A percentile compares a stretch with the other conserved stretches of the same genome.
These are phyloP conservation scores for Axilococcus clingmanii DNA, from an alignment of 139 green algal genomes.

Conservation along the genomic window DNA sequence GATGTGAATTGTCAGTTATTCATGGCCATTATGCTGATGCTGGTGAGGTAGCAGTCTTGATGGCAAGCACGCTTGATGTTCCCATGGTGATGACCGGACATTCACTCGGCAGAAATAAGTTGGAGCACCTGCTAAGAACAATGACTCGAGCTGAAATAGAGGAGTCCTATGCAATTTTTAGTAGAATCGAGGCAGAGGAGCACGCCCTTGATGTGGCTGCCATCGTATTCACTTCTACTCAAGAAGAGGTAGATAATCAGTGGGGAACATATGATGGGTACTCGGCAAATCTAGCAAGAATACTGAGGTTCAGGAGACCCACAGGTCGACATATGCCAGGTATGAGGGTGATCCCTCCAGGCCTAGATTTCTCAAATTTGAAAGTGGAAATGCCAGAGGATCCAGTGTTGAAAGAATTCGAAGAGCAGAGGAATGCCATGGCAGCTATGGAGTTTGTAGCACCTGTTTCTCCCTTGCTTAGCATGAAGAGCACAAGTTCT, in stretches of 20 bases:
- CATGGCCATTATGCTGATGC: constrained; percentile 84
- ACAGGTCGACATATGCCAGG: constrained; percentile 70
- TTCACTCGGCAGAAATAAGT: constrained; percentile 88
- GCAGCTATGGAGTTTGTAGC: neutral
- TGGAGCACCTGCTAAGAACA: constrained; percentile 82
- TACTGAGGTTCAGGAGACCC: constrained; percentile 39
- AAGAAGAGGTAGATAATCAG: constrained; percentile 87
- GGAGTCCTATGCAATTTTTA: constrained; percentile 75
- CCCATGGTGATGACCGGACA: constrained; percentile 89
- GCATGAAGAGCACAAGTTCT: neutral
- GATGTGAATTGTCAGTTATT: constrained; percentile 59
- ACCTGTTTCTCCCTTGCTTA: neutral
- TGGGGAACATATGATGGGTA: constrained; percentile 92
- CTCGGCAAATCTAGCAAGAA: constrained; percentile 28
- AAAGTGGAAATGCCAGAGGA: constrained; percentile 58
- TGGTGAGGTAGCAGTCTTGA: constrained; percentile 58
- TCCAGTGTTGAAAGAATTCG: constrained; percentile 43
- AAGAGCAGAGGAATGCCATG: constrained; percentile 5
- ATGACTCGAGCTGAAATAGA: constrained; percentile 73
- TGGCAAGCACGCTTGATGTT: constrained; percentile 66
- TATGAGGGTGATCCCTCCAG: constrained; percentile 87
- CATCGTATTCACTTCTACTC: constrained; percentile 81
- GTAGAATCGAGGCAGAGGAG: constrained; percentile 89
- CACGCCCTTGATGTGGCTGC: constrained; percentile 70
- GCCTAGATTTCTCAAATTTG: constrained; percentile 71